Conservation (phyloP, 2,329 filamentous ascomycete genomes). For the Plectosphaerella plurivora region DNA sequence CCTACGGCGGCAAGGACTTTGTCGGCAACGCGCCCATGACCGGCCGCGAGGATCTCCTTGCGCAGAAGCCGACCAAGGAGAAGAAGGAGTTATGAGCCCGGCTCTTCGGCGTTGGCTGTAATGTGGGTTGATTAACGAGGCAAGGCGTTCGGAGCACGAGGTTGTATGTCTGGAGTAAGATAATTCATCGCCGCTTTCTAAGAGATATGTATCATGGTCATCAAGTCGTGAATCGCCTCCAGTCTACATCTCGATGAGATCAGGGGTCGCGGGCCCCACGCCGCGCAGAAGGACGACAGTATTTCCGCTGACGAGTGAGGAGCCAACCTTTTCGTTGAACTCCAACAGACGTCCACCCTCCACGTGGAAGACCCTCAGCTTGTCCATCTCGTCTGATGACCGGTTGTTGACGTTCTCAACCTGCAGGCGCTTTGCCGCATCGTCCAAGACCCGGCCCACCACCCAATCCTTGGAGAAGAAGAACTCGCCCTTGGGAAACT, state of each 20-base stretch:
- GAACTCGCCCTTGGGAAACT: slow-evolving; percentile 76
- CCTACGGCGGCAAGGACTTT: slow-evolving; percentile 59
- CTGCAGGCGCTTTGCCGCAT: slow-evolving; percentile 71
- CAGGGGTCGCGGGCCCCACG: slow-evolving; percentile 68
- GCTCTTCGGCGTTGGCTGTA: too few species aligned
- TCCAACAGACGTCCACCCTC: slow-evolving; percentile 83
- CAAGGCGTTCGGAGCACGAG: too few species aligned
- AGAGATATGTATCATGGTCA: background rate
- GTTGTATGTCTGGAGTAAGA: too few species aligned
- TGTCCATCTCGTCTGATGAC: slow-evolving; percentile 69
- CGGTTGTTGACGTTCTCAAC: slow-evolving; percentile 82
- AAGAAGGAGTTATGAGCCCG: slow-evolving; percentile 9
- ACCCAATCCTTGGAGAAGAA: slow-evolving; percentile 84
- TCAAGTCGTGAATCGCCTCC: slow-evolving; percentile 4
- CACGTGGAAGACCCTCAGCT: slow-evolving; percentile 85
- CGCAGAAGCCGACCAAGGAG: slow-evolving; percentile 19
- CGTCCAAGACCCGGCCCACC: slow-evolving; percentile 77
- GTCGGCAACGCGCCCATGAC: slow-evolving; percentile 52
- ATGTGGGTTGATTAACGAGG: too few species aligned
- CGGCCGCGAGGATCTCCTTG: slow-evolving; percentile 45
- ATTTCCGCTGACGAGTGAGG: slow-evolving; percentile 71
- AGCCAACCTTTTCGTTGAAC: slow-evolving; percentile 81
- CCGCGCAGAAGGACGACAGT: slow-evolving; percentile 86
- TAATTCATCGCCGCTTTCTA: too few species aligned
- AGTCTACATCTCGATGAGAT: slow-evolving; percentile 56